Conservation (phyloP, 352 stramenopile species). For the Pythium plurisporium region DNA sequence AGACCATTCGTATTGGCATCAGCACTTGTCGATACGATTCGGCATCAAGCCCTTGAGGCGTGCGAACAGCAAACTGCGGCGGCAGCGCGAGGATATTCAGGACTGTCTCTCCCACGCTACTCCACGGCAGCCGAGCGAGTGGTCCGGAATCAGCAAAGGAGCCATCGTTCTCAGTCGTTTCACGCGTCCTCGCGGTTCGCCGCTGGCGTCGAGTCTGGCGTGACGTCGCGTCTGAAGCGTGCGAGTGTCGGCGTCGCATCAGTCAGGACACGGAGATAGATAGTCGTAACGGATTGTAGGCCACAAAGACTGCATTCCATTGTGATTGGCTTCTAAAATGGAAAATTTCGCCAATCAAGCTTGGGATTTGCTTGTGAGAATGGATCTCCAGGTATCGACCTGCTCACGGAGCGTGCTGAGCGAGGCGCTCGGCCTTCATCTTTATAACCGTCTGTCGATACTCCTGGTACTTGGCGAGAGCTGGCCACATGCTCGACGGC, state of each 20-base stretch:
- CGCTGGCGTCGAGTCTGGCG: not conserved
- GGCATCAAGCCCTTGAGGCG: not conserved
- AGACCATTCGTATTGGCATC: not conserved
- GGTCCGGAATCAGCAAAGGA: not conserved
- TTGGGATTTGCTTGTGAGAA: too few species aligned
- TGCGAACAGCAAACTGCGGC: not conserved
- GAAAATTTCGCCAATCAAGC: too few species aligned
- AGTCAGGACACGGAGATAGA: too few species aligned
- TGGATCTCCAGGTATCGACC: too few species aligned
- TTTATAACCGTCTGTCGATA: not conserved
- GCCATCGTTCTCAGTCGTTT: not conserved
- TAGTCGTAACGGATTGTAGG: too few species aligned
- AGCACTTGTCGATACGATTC: not conserved
- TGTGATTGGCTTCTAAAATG: too few species aligned
- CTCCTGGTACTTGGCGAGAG: not conserved
- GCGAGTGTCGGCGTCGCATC: not conserved
- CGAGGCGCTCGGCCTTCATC: not conserved
- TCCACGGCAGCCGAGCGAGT: not conserved
- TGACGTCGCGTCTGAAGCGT: not conserved
- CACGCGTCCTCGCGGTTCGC: not conserved
- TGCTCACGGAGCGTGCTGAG: not conserved
- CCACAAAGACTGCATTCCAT: too few species aligned
- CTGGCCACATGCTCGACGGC: slow-evolving; percentile 3
- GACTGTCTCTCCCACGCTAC: not conserved
- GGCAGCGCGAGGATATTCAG: not conserved